These are phyloP conservation scores for Dothideomycetes sp. DNA, from an alignment of 2,329 filamentous ascomycete species.

Conservation along the genomic window DNA sequence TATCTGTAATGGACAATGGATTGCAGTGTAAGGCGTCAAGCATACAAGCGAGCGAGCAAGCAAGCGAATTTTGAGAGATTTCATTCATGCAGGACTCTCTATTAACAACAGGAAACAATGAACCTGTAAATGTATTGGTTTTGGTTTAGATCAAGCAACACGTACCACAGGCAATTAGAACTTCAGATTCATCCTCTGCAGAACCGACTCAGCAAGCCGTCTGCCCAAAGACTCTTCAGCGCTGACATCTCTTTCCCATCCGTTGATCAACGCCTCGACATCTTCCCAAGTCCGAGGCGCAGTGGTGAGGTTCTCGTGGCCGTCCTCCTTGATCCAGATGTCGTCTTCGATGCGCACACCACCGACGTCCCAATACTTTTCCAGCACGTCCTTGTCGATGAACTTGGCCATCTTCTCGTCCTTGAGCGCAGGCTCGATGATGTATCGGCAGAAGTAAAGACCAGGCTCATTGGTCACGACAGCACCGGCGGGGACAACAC, in stretches of 20 bases:
- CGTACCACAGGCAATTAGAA: too few relatives aligned
- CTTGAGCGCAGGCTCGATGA: conserved; percentile 59
- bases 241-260: not conserved
- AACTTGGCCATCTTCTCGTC: conserved; percentile 48
- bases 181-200: not conserved
- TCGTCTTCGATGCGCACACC: conserved; percentile 89
- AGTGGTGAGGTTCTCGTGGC: conserved; percentile 77
- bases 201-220: not conserved
- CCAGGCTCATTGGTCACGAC: conserved; percentile 95
- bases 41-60: too few relatives aligned
- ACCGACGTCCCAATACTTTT: conserved; percentile 65
- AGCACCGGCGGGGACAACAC: conserved; percentile 61
- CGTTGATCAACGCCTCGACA: conserved; percentile 14
- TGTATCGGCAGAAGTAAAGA: conserved; percentile 65
- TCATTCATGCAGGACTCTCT: too few relatives aligned
- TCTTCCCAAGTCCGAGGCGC: conserved; percentile 48
- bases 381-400: conserved; percentile 55
- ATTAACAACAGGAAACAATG: too few relatives aligned
- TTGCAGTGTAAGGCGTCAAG: too few relatives aligned
- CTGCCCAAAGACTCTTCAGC: not conserved
- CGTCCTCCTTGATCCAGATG: conserved; percentile 65
- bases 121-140: too few relatives aligned
- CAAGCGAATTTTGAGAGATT: too few relatives aligned
- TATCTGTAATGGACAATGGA: too few relatives aligned
- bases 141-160: too few relatives aligned